phyloP scores from a whole-genome alignment of 2,329 filamentous ascomycete genomes.

The Xenosphaeropsis pyriputrescens region DNA sequence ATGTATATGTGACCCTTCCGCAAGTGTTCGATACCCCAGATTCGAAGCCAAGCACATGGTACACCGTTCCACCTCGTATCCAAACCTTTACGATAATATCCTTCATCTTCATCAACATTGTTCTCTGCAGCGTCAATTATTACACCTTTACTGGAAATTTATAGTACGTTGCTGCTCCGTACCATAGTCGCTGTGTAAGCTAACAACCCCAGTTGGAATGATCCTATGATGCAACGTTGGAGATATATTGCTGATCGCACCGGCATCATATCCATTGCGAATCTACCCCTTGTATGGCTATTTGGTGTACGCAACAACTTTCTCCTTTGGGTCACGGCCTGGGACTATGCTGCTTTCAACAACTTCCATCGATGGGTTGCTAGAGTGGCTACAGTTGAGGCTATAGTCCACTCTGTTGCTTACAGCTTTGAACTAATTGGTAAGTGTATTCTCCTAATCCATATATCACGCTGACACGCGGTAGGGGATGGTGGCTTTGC shows the following conservation, averaged over 20 bases:
- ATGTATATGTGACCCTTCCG: not conserved
- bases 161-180: conserved; percentile 3
- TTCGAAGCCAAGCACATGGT: conserved; percentile 15
- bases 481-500: conserved; percentile 15
- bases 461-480: conserved; percentile 15
- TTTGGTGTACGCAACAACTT: conserved; percentile 55
- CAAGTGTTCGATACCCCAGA: not conserved
- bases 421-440: conserved; percentile 32
- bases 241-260: conserved; percentile 49
- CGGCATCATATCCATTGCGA: conserved; percentile 47
- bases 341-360: conserved; percentile 53
- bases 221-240: conserved; percentile 19
- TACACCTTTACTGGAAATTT: conserved; percentile 13
- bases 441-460: no score
- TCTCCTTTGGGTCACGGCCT: conserved; percentile 51
- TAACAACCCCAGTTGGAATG: conserved; percentile 11
- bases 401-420: conserved; percentile 44
- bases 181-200: not conserved
- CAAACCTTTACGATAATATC: conserved; percentile 24
- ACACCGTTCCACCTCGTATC: conserved; percentile 27
- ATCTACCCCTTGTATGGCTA: conserved; percentile 49
- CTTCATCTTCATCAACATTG: conserved; percentile 24
- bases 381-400: conserved; percentile 43
- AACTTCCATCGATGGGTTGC: conserved; percentile 55
- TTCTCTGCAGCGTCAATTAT: conserved; percentile 22